Evolutionary conservation across 192 early-diverging fungal genomes (phyloP).

Genomic region (Haplosporangium gracile): DNA sequence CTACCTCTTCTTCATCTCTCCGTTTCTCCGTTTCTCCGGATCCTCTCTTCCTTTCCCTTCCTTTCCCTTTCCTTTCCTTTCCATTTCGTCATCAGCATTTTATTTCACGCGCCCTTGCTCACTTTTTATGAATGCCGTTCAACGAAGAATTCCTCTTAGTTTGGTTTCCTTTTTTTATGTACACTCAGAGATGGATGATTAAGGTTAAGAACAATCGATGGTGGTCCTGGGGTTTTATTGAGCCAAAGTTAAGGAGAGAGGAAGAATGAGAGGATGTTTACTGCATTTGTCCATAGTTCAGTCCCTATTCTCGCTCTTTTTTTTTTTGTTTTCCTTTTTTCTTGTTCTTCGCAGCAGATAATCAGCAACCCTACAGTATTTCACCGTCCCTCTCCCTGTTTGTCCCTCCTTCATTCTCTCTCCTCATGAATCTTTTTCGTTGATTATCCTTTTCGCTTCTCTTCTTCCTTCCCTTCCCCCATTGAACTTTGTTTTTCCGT

Average conservation of each 20-base stretch:
- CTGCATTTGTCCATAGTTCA: not conserved
- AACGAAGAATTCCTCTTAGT: not conserved
- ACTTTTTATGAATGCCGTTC: too few relatives aligned
- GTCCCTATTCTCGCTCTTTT: not conserved
- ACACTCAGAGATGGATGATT: too few relatives aligned
- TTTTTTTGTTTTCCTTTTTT: not conserved
- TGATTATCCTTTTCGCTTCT: not conserved
- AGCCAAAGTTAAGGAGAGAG: not conserved
- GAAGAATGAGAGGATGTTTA: not conserved
- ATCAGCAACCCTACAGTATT: not conserved
- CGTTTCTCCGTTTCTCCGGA: not conserved
- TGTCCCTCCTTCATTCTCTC: too few relatives aligned
- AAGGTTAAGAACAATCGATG: constrained; percentile 6
- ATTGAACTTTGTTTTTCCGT: not conserved
- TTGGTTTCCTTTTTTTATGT: not conserved
- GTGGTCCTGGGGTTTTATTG: not conserved
- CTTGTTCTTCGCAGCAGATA: not conserved
- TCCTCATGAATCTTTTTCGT: not conserved
- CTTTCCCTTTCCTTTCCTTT: not conserved
- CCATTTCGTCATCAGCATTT: not conserved
- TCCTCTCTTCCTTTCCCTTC: not conserved
- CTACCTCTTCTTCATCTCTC: too few relatives aligned
- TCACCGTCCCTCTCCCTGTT: not conserved
- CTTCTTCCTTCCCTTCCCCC: not conserved
- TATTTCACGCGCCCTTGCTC: not conserved